Conservation (phyloP, 2,329 filamentous ascomycete genomes). For the Fusarium chlamydosporum region DNA sequence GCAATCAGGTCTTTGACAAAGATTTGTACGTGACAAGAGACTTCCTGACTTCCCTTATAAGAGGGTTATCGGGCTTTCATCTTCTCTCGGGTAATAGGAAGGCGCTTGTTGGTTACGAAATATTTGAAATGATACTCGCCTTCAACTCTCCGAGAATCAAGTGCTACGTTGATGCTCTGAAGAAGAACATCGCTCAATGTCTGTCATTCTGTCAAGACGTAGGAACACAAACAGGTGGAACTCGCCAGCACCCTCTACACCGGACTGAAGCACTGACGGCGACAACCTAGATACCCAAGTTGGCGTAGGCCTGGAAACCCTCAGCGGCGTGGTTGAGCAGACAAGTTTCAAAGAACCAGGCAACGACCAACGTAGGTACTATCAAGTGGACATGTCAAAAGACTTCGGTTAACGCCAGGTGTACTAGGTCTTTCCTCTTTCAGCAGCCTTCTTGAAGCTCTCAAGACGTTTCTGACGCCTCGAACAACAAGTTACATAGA, state of each 20-base stretch:
- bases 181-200: constrained; percentile 20
- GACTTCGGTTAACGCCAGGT: neutral
- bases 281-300: constrained; percentile 4
- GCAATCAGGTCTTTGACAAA: constrained; percentile 43
- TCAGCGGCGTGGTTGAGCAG: neutral
- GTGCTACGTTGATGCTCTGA: constrained; percentile 36
- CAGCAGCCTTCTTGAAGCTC: neutral
- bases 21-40: neutral
- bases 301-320: neutral
- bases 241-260: accelerated
- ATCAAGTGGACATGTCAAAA: accelerated
- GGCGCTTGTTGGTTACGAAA: neutral
- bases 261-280: neutral
- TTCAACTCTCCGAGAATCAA: constrained; percentile 43
- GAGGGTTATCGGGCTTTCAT: constrained; percentile 16
- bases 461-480: constrained; percentile 18
- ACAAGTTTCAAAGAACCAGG: neutral
- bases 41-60: constrained; percentile 37
- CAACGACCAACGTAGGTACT: constrained; percentile 1
- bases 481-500: constrained; percentile 18
- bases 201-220: constrained; percentile 18
- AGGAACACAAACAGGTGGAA: constrained; percentile 4
- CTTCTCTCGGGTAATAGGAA: accelerated
- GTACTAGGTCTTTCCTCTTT: constrained; percentile 26
- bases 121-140: constrained; percentile 35